phyloP scores from a whole-genome alignment of 352 stramenopile genomes.

The Stephanocyclus meneghinianus region DNA sequence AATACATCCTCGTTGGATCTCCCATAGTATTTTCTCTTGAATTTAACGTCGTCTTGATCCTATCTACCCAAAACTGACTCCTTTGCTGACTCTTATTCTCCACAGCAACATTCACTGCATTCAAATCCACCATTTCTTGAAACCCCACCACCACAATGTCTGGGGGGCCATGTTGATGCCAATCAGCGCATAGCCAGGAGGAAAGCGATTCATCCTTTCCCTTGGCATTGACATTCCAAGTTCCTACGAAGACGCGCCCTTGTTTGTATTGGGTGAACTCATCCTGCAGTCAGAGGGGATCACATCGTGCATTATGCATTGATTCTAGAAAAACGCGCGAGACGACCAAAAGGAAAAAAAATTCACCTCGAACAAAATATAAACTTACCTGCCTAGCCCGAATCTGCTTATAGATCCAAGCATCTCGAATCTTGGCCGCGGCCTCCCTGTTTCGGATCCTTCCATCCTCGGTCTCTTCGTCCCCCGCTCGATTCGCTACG shows the following conservation, averaged over 20 bases:
- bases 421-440: slow-evolving; percentile 79
- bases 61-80: slow-evolving; percentile 87
- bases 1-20: slow-evolving; percentile 62
- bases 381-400: slow-evolving; percentile 39
- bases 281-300: slow-evolving; percentile 18
- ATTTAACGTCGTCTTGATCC: slow-evolving; percentile 89
- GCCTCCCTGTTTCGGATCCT: slow-evolving; percentile 75
- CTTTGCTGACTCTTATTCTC: slow-evolving; percentile 93
- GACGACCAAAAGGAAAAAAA: neutral
- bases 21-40: slow-evolving; percentile 56
- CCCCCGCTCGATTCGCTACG: slow-evolving; percentile 56
- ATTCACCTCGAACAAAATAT: neutral
- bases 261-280: slow-evolving; percentile 82
- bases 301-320: neutral
- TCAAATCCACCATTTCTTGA: slow-evolving; percentile 99
- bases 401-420: slow-evolving; percentile 84
- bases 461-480: slow-evolving; percentile 82
- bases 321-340: neutral
- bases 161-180: slow-evolving; percentile 65
- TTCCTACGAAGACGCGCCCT: slow-evolving; percentile 86
- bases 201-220: slow-evolving; percentile 88
- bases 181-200: slow-evolving; percentile 83
- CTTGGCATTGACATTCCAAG: slow-evolving; percentile 99
- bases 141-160: slow-evolving; percentile 91
- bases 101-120: slow-evolving; percentile 98